Evolutionary conservation across 176 grass and related monocot species (phyloP).

Genomic region (Triticum aestivum): DNA sequence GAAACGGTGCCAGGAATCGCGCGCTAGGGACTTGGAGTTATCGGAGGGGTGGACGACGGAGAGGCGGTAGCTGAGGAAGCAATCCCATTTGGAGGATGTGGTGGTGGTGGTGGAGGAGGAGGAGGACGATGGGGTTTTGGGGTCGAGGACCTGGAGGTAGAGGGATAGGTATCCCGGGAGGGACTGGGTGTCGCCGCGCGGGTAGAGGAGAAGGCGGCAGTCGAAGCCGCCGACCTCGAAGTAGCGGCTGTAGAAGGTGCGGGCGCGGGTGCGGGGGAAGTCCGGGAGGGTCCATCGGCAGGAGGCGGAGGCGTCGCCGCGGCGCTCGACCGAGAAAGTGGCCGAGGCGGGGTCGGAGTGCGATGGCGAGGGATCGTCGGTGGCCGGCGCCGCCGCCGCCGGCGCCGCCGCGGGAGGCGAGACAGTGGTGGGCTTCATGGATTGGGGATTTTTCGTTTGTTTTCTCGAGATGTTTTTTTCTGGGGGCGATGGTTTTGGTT

Average conservation of each 20-base stretch:
- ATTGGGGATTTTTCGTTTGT: conserved; percentile 55
- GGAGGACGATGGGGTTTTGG: conserved; percentile 66
- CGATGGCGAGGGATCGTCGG: conserved; percentile 51
- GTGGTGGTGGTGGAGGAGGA: conserved; percentile 51
- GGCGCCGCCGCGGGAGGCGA: conserved; percentile 24
- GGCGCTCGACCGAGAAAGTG: conserved; percentile 66
- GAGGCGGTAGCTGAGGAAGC: conserved; percentile 88
- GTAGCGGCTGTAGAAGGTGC: conserved; percentile 84
- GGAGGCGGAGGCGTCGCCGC: conserved; percentile 63
- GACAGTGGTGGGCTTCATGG: conserved; percentile 54
- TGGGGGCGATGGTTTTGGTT: conserved; percentile 13
- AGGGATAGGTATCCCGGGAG: conserved; percentile 86
- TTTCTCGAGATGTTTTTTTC: conserved; percentile 11
- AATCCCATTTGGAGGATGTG: conserved; percentile 76
- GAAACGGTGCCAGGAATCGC: conserved; percentile 96
- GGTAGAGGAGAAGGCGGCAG: conserved; percentile 92
- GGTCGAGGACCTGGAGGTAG: conserved; percentile 97
- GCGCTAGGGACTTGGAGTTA: conserved; percentile 58
- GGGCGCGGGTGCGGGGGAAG: conserved; percentile 70
- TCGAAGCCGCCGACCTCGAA: conserved; percentile 92
- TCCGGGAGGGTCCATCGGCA: conserved; percentile 87
- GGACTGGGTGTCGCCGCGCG: conserved; percentile 78
- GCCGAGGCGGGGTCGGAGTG: conserved; percentile 27
- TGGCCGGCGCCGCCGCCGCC: conserved; percentile 8
- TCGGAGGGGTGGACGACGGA: conserved; percentile 58